These are phyloP conservation scores for Boletales sp. DNA, from an alignment of 768 basidiomycete species.

Conservation along the genomic window DNA sequence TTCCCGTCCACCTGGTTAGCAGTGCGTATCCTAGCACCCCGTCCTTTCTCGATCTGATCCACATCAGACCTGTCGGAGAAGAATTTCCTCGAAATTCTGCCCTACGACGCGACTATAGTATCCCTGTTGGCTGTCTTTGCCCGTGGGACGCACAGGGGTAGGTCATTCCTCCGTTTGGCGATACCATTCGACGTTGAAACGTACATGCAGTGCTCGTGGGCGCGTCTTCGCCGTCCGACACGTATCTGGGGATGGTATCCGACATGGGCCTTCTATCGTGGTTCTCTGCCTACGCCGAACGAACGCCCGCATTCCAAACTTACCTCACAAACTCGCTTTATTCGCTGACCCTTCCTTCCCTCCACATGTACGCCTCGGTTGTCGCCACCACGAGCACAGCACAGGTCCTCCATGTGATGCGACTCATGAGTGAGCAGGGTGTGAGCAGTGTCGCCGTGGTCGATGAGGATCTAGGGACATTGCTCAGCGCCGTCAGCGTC, in stretches of 20 bases:
- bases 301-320: slow-evolving; percentile 33
- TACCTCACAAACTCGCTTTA: slow-evolving; percentile 52
- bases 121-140: slow-evolving; percentile 65
- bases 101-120: slow-evolving; percentile 60
- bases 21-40: slow-evolving; percentile 44
- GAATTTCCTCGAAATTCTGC: slow-evolving; percentile 66
- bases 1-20: slow-evolving; percentile 73
- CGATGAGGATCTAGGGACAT: slow-evolving; percentile 56
- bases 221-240: slow-evolving; percentile 39
- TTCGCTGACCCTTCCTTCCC: slow-evolving; percentile 57
- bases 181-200: slow-evolving; percentile 1
- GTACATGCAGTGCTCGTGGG: slow-evolving; percentile 49
- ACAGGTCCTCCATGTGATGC: slow-evolving; percentile 77
- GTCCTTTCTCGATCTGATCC: slow-evolving; percentile 1
- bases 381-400: slow-evolving; percentile 58
- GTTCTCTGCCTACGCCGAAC: slow-evolving; percentile 55
- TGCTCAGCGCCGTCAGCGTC: slow-evolving; percentile 77
- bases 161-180: slow-evolving; percentile 9
- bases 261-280: slow-evolving; percentile 69
- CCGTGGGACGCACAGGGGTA: slow-evolving; percentile 70
- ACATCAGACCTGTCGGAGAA: slow-evolving; percentile 76
- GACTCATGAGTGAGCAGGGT: slow-evolving; percentile 79
- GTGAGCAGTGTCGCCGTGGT: slow-evolving; percentile 80
- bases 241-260: slow-evolving; percentile 70
- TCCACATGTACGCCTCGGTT: slow-evolving; percentile 60